These are phyloP conservation scores for Rhizomucor miehei DNA, from an alignment of 371 early-diverging fungal genomes.

Conservation along the genomic window DNA sequence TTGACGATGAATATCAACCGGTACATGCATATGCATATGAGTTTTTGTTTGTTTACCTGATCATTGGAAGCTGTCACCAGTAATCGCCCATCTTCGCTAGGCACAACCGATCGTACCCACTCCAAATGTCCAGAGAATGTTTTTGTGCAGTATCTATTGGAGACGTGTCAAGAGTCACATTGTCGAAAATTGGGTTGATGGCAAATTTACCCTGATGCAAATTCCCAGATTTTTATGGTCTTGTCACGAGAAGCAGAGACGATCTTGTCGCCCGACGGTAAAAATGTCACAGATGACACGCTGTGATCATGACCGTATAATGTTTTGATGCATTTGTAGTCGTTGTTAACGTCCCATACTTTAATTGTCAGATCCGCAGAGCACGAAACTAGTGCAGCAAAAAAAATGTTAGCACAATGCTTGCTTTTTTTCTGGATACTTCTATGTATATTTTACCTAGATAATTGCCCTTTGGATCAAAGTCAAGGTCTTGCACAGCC, in stretches of 20 bases:
- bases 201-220: conserved; percentile 64
- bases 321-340: conserved; percentile 84
- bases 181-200: not conserved
- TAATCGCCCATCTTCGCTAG: conserved; percentile 69
- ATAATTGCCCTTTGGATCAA: conserved; percentile 76
- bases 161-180: not conserved
- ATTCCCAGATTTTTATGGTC: conserved; percentile 89
- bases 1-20: not conserved
- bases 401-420: not conserved
- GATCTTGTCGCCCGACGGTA: conserved; percentile 75
- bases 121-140: conserved; percentile 80
- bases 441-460: conserved; percentile 43
- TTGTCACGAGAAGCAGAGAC: conserved; percentile 87
- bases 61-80: conserved; percentile 82
- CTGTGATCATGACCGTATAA: conserved; percentile 91
- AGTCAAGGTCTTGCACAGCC: conserved; percentile 81
- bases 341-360: conserved; percentile 84
- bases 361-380: conserved; percentile 89
- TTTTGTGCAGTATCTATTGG: conserved; percentile 70
- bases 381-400: conserved; percentile 63
- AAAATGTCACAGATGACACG: conserved; percentile 77
- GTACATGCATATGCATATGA: not conserved
- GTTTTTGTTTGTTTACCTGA: conserved; percentile 53
- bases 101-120: conserved; percentile 80
- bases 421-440: conserved; percentile 1